Base-by-base conservation (phyloP, 2,329 filamentous ascomycete species). In the Pseudogymnoascus sp. region DNA sequence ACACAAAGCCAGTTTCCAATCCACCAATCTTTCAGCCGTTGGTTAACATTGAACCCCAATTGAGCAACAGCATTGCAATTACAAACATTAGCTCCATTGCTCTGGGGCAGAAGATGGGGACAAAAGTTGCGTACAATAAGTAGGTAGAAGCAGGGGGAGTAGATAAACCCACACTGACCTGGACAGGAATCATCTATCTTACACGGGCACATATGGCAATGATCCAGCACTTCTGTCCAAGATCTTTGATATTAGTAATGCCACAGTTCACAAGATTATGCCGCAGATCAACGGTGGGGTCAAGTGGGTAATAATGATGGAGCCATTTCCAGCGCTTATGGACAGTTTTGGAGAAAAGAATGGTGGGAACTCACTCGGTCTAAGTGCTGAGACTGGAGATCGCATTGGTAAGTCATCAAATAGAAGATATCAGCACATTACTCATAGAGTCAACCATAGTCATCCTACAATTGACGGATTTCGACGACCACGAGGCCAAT, bases 1-100 rank as follows among this genome's bases (percentile, higher is more conserved):
- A 64, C 31, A 50, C 59, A 21, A 64, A 64, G 21, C 63, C 59
- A 13, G 60, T 36, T 15, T 26, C 47, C 17, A 64, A 64, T 33
- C 57, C 63, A 36, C 23, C 57, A 15, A 47, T 62, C 10, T 50
- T 62, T 38, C 19, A 64, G 19, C 15, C 35, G 8, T 21, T 64
- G 26, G 36, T 50, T 4, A 11, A 3, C 13, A 64, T 64, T 42
- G 17, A 33, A n/a, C 26, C 47, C 26, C 47, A 57, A 33, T 57
- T 57, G 26, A 57, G 26, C 26, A 57, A 57, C 47, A 31, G 13
- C 4, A 57, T 57, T 31, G 47, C n/a, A 57, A 31, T 57, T 1
- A 57, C 47, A 19, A 57, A 57, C 26, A 57, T 57, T 11, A 57
- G 47, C 26, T 31, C 47, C 15, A 57, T 57, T 57, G 47, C 47